Evolutionary conservation across 2,329 filamentous ascomycete genomes (phyloP), one percentile per base, ranked within the genome.

Genomic region (Clonostachys solani): DNA sequence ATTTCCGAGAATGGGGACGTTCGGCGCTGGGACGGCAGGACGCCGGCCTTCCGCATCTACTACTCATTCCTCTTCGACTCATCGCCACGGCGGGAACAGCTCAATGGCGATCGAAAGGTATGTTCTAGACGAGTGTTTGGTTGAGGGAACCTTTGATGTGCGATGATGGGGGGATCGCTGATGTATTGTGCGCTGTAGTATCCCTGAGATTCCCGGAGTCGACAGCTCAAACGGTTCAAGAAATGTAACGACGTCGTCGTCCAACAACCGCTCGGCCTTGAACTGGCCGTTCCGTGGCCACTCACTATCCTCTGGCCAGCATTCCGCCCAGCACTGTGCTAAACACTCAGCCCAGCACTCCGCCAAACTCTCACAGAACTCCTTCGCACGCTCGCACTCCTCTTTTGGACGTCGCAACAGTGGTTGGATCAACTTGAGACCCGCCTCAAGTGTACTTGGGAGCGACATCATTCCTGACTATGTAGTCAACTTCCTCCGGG

Each of bases 391-490:
- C 10, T 43, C 40, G 7, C 35, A 40, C n/a, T 17, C 43, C 3
- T 18, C n/a, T 13, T 18, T 19, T 15, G 17, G 23, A 3, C 35
- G 37, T 8, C 35, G 42, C 8, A 43, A 23, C 40, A 43, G 17
- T 23, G 56, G 56, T 38, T 55, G 58, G 46, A 57, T 57, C 46
- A 58, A 60, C 49, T 56, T 54, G 44, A 55, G 56, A 33, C 59
- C 60, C 33, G 57, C 61, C 19, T 61, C 60, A 16, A 61, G 55
- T 46, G 52, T 61, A 19, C 62, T 71, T 29, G 66, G 71, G 47
- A 64, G 64, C 47, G 69, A 72, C 46, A 66, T 79, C 33, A 68
- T 80, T 15, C 77, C 77, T 9, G 77, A 80, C 59, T 80, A 80
- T 52, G 72, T 80, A 38, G 66, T 77, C 51, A 74, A 78, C 58